Evolutionary conservation across 805 yeast species (phyloP).

Genomic region (Saccharomycopsis javanensis): DNA sequence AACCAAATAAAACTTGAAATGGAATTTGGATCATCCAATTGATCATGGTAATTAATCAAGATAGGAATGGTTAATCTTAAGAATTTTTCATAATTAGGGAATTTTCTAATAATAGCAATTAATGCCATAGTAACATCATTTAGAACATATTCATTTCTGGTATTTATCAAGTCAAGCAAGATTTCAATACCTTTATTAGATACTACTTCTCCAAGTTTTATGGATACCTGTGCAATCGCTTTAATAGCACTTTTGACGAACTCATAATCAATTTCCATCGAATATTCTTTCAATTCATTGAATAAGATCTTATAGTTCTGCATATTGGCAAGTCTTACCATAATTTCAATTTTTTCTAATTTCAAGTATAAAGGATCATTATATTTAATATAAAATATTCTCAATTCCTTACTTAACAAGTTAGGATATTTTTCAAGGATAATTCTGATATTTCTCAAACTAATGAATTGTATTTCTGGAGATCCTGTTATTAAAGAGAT

Average conservation of each 20-base stretch:
- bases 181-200: slow-evolving; percentile 52
- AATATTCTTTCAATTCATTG: slow-evolving; percentile 68
- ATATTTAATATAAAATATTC: slow-evolving; percentile 85
- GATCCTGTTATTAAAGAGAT: slow-evolving; percentile 81
- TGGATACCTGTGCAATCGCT: slow-evolving; percentile 65
- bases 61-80: slow-evolving; percentile 47
- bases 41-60: slow-evolving; percentile 38
- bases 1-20: slow-evolving; percentile 54
- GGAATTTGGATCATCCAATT: slow-evolving; percentile 40
- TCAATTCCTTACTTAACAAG: slow-evolving; percentile 63
- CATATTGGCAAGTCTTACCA: slow-evolving; percentile 50
- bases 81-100: slow-evolving; percentile 41
- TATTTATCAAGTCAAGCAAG: slow-evolving; percentile 47
- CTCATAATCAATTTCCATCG: slow-evolving; percentile 77
- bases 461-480: slow-evolving; percentile 92
- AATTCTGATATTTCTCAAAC: slow-evolving; percentile 81
- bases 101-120: slow-evolving; percentile 58
- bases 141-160: slow-evolving; percentile 51
- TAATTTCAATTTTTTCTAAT: slow-evolving; percentile 65
- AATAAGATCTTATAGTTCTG: slow-evolving; percentile 48
- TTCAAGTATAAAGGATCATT: slow-evolving; percentile 75
- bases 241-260: slow-evolving; percentile 58
- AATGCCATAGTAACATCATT: slow-evolving; percentile 55
- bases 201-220: slow-evolving; percentile 42
- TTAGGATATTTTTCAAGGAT: slow-evolving; percentile 82